A percentile compares a stretch with the other conserved stretches of the same genome.
phyloP scores from a whole-genome alignment of 2,329 filamentous ascomycete species.

The Cladosporium sp. region DNA sequence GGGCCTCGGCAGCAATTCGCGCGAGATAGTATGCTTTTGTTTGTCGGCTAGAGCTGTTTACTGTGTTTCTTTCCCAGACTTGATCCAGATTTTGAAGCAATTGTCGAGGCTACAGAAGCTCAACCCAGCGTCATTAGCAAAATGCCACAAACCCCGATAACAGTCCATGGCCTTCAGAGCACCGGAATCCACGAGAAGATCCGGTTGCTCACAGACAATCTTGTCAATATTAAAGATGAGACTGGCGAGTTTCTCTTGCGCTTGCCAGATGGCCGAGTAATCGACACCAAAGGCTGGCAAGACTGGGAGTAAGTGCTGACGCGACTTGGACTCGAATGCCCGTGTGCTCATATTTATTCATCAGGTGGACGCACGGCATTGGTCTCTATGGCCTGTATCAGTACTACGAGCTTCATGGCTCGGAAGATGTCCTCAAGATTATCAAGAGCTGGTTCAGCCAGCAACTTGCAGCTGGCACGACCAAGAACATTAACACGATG shows the following conservation, averaged over 20 bases:
- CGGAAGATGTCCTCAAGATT: constrained; percentile 53
- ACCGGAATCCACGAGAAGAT: constrained; percentile 50
- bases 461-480: constrained; percentile 65
- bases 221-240: constrained; percentile 70
- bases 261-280: constrained; percentile 65
- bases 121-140: constrained; percentile 14
- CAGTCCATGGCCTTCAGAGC: constrained; percentile 35
- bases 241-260: constrained; percentile 68
- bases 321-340: background rate
- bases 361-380: constrained; percentile 59
- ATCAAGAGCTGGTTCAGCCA: constrained; percentile 69
- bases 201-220: constrained; percentile 61
- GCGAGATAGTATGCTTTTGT: background rate
- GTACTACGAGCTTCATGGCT: constrained; percentile 68
- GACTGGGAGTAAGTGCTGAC: constrained; percentile 63
- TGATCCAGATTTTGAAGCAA: background rate
- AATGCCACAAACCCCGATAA: constrained; percentile 32
- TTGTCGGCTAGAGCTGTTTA: background rate
- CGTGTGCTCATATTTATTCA: background rate
- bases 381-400: constrained; percentile 77
- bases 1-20: constrained; percentile 3
- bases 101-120: background rate
- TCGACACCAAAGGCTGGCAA: constrained; percentile 66
- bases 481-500: constrained; percentile 85
- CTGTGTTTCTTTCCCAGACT: too few relatives aligned